Evolutionary conservation across 352 stramenopile species (phyloP), one percentile per base, ranked within the genome.

Genomic region (Aphanomyces cochlioides): DNA sequence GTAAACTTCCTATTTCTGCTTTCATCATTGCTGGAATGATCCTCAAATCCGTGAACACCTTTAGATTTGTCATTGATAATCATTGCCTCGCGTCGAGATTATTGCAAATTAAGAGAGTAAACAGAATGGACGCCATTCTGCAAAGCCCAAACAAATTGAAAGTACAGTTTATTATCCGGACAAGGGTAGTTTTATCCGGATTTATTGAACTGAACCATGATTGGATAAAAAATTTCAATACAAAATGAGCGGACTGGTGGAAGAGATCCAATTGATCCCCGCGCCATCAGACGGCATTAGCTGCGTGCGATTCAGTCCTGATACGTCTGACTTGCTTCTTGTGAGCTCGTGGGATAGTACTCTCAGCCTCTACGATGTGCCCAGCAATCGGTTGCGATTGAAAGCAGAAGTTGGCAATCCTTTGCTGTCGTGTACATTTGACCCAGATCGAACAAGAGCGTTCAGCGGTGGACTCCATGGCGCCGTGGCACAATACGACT

Each of bases 231-330:
- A 28, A 2, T 28, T 28, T 28, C 28, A 28, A 28, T 28, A 36
- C 15, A 58, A 17, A 38, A 76, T 61, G 28, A 47, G 21, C 47
- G 75, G 13, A 21, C 79, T 76, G 73, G 59, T 73, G 15, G 66
- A 70, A 5, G 77, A 88, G 47, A 65, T 78, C 37, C 83, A 90
- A 74, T 77, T 93, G 65, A 77, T 80, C 48, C 83, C 85, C 61
- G 83, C 89, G 56, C 88, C 90, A 36, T 87, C 79, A 56, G 90
- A 97, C 74, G 87, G 88, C 69, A 87, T 96, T 48, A 89, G 85
- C 40, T 83, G 80, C 67, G 56, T 97, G 60, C 88, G 86, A 73
- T 96, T 96, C 75, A 79, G 84, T 19, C 59, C 76, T 39, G 78
- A 73, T 47, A 5, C 36, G 12, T 77, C 76, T 43, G 75, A 80